Conservation (phyloP, 257 asterid genomes). For the Petunia axillaris region DNA sequence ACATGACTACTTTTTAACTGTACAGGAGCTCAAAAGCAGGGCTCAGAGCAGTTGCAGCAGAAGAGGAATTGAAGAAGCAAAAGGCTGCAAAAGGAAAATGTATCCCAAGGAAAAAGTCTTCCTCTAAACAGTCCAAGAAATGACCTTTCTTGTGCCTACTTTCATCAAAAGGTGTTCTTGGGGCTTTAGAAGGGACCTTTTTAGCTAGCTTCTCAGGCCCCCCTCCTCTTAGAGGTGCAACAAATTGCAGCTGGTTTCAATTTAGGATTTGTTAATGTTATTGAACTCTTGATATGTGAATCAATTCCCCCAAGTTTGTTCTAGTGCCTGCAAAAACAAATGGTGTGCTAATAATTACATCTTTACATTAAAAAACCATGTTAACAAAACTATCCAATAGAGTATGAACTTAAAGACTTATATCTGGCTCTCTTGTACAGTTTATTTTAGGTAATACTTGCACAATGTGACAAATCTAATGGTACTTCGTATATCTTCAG, state of each 20-base stretch:
- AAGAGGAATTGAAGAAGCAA: constrained; percentile 45
- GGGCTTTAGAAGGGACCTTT: background rate
- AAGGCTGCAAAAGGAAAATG: constrained; percentile 64
- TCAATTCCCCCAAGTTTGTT: background rate
- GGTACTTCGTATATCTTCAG: too few species aligned
- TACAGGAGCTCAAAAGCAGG: constrained; percentile 55
- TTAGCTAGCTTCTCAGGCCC: background rate
- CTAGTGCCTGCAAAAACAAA: too few species aligned
- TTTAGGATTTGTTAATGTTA: background rate
- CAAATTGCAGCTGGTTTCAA: background rate
- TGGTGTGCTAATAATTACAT: too few species aligned
- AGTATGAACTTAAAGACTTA: too few species aligned
- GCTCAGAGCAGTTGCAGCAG: constrained; percentile 40
- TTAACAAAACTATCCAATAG: too few species aligned
- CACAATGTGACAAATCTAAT: too few species aligned
- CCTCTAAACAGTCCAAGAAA: constrained; percentile 53
- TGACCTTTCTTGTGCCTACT: constrained; percentile 31
- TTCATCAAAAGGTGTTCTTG: background rate
- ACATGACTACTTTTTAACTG: too few species aligned
- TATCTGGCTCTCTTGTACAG: too few species aligned
- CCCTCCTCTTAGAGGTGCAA: background rate
- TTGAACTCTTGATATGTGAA: background rate
- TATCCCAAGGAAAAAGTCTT: constrained; percentile 68
- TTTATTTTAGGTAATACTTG: too few species aligned
- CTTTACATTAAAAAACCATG: too few species aligned